These are phyloP conservation scores for Botryotinia calthae DNA, from an alignment of 2,329 filamentous ascomycete genomes.

Conservation along the genomic window DNA sequence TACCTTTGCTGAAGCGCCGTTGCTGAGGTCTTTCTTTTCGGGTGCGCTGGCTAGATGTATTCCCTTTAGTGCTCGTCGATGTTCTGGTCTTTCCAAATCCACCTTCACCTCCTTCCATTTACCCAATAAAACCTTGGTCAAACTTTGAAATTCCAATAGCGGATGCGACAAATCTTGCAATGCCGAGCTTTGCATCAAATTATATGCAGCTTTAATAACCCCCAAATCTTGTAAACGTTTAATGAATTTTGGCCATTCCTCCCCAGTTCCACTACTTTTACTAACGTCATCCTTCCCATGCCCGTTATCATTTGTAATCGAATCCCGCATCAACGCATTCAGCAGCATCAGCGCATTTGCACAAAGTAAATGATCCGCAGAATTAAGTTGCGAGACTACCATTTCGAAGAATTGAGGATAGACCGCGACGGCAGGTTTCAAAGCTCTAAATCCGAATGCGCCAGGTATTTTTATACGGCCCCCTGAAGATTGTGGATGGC, in stretches of 20 bases:
- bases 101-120: slow-evolving; percentile 87
- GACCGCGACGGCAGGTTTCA: slow-evolving; percentile 87
- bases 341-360: slow-evolving; percentile 93
- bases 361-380: slow-evolving; percentile 91
- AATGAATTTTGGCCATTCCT: slow-evolving; percentile 95
- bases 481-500: slow-evolving; percentile 66
- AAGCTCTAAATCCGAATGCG: slow-evolving; percentile 80
- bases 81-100: slow-evolving; percentile 82
- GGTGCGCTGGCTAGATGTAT: slow-evolving; percentile 80
- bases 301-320: slow-evolving; percentile 67
- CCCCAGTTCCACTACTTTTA: slow-evolving; percentile 43
- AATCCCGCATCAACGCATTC: slow-evolving; percentile 91
- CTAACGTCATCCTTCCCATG: slow-evolving; percentile 35
- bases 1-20: slow-evolving; percentile 32
- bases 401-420: slow-evolving; percentile 94
- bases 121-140: slow-evolving; percentile 82
- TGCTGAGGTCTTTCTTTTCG: slow-evolving; percentile 49
- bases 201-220: slow-evolving; percentile 86
- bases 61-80: slow-evolving; percentile 73
- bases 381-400: slow-evolving; percentile 86
- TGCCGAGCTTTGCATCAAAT: slow-evolving; percentile 90
- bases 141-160: slow-evolving; percentile 84
- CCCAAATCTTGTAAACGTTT: slow-evolving; percentile 90
- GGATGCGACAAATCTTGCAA: slow-evolving; percentile 88
- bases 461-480: slow-evolving; percentile 50